These are phyloP conservation scores for Mycena vulgaris DNA, from an alignment of 768 basidiomycete species.

Conservation along the genomic window DNA sequence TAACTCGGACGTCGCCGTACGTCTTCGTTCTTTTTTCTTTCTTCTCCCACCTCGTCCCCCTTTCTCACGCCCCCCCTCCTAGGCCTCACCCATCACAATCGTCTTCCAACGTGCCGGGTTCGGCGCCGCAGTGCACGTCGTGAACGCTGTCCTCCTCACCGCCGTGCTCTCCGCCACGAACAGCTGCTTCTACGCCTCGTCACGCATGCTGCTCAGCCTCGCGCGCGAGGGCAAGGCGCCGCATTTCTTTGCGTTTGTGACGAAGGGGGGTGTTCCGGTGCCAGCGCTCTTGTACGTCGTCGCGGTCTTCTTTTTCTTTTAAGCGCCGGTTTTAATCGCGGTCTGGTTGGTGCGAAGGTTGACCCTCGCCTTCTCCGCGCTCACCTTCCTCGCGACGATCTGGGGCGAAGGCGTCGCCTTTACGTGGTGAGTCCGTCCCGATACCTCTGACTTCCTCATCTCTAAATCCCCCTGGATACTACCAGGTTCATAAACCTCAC, in stretches of 20 bases:
- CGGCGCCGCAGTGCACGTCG: slow-evolving; percentile 71
- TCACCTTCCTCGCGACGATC: slow-evolving; percentile 72
- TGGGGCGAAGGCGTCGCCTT: slow-evolving; percentile 72
- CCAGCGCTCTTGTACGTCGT: slow-evolving; percentile 65
- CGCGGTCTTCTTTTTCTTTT: too few relatives aligned
- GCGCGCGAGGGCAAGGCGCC: slow-evolving; percentile 79
- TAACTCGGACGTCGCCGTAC: slow-evolving; percentile 56
- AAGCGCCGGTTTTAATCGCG: too few relatives aligned
- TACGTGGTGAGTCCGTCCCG: slow-evolving; percentile 55
- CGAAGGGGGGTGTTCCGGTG: slow-evolving; percentile 74
- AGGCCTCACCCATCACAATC: slow-evolving; percentile 74
- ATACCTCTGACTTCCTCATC: background rate
- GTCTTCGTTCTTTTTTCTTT: too few relatives aligned
- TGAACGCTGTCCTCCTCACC: slow-evolving; percentile 79
- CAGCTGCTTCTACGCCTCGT: slow-evolving; percentile 77
- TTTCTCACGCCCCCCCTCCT: background rate
- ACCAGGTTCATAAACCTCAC: slow-evolving; percentile 67
- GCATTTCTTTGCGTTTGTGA: slow-evolving; percentile 74
- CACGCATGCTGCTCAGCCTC: slow-evolving; percentile 73
- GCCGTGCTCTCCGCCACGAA: slow-evolving; percentile 77
- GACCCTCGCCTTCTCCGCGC: slow-evolving; percentile 62
- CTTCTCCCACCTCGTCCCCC: slow-evolving; percentile 41
- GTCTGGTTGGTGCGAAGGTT: slow-evolving; percentile 47
- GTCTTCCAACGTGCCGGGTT: slow-evolving; percentile 76
- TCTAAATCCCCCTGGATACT: background rate